Evolutionary conservation across 345 rosid species (phyloP).

Genomic region (Dipteronia sinensis): DNA sequence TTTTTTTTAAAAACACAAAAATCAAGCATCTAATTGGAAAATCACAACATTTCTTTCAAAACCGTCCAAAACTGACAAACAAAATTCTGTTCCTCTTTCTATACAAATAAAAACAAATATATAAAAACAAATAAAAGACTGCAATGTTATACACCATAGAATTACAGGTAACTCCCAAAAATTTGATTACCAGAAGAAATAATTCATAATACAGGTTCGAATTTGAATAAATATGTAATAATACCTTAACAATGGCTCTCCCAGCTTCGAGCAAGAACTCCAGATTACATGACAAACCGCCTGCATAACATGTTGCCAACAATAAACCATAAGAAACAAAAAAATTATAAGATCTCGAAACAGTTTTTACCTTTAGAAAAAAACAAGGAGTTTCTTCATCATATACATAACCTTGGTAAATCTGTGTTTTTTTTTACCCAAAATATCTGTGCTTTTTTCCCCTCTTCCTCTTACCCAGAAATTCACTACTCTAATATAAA

Average conservation of each 20-base stretch:
- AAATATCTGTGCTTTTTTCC: too few species aligned
- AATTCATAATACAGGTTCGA: too few species aligned
- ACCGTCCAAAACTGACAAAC: background rate
- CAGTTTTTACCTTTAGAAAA: background rate
- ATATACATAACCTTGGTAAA: too few species aligned
- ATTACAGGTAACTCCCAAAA: background rate
- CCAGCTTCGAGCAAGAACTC: slow-evolving; percentile 80
- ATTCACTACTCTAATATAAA: too few species aligned
- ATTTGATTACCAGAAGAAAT: background rate
- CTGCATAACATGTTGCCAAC: slow-evolving; percentile 49
- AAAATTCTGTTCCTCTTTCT: background rate
- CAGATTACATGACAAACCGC: slow-evolving; percentile 51
- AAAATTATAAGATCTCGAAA: background rate
- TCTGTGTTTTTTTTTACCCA: too few species aligned
- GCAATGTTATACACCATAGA: too few species aligned
- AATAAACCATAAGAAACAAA: slow-evolving; percentile 14
- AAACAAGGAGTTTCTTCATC: too few species aligned
- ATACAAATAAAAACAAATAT: background rate
- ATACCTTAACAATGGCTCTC: slow-evolving; percentile 62
- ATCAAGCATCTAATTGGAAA: background rate
- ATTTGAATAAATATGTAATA: background rate
- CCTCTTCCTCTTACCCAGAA: too few species aligned
- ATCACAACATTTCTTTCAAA: background rate
- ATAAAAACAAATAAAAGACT: too few species aligned
- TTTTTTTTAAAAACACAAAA: background rate